These are phyloP conservation scores for Ustilago cynodontis DNA, from an alignment of 1,284 basidiomycete species.

Conservation along the genomic window DNA sequence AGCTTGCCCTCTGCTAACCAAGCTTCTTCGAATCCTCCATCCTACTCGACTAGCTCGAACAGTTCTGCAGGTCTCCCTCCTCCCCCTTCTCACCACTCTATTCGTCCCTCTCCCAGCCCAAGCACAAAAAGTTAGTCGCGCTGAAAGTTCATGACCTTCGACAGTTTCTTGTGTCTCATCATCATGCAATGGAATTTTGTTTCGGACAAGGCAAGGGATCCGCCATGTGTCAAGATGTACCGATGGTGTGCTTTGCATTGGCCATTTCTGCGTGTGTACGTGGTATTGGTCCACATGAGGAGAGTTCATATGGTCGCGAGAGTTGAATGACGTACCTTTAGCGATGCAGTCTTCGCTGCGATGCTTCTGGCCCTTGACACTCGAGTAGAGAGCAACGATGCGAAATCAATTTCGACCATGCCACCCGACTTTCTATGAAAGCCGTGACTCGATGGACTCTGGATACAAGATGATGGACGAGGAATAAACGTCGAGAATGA, in stretches of 20 bases:
- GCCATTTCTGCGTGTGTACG: conserved; percentile 14
- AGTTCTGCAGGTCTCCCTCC: conserved; percentile 5
- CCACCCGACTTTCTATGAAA: neutral
- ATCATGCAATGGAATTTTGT: too few relatives aligned
- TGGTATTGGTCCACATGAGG: conserved; percentile 6
- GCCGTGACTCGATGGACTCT: conserved; percentile 1
- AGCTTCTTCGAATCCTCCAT: conserved; percentile 15
- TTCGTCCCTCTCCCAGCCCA: conserved; percentile 19
- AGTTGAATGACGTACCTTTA: conserved; percentile 1
- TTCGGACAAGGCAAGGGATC: too few relatives aligned
- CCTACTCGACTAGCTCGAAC: conserved; percentile 19
- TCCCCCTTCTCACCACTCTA: conserved; percentile 24
- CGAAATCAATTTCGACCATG: neutral
- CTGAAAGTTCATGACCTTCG: neutral
- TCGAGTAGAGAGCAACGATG: neutral
- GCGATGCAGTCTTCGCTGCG: conserved; percentile 1
- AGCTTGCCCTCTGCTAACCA: neutral
- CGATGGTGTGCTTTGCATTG: conserved; percentile 21
- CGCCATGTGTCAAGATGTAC: too few relatives aligned
- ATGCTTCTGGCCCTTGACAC: neutral
- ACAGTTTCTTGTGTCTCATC: too few relatives aligned
- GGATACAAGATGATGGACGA: conserved; percentile 7
- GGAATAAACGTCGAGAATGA: neutral
- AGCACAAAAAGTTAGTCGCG: conserved; percentile 12
- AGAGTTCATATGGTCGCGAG: conserved; percentile 9